Base-by-base conservation (phyloP, 495 filamentous ascomycete genomes). In the Penicillium tannophilum region DNA sequence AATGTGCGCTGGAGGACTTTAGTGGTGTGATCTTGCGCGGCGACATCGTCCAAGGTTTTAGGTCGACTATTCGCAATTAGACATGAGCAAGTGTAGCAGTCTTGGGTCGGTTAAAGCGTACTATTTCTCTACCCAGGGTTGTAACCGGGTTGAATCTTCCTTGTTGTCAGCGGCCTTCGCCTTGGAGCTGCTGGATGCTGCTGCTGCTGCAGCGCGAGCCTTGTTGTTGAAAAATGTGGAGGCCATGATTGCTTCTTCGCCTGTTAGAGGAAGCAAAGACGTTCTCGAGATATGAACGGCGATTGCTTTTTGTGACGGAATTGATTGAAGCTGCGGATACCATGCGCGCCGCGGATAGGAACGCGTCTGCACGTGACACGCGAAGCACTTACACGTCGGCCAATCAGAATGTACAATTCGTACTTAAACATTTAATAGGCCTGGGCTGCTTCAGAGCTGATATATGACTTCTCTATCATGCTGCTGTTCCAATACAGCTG, bases 111-210 rank as follows among this genome's bases (percentile, higher is more conserved):
- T 26, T 17, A 14, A 30, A 6, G 67, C 86, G 60, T 84, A 97
- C 95, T 98, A 98, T 91, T 99, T 99, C 80, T 98, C 95, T 53
- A 98, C 93, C 94, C 94, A 99, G 60, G 94, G 94, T 66, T 97
- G 93, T 35, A 87, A 77, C 61, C 85, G 82, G 35, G 76, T 79
- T 20, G 76, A 82, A 59, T 90, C 85, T 67, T 88, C 90, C 62
- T 82, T 81, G 72, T 71, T 62, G 81, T 82, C 63, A 70, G 73
- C 82, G 86, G 59, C 81, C 69, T 78, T 81, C 60, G 67, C 71
- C 72, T 72, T 80, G 35, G 76, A 76, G 64, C 66, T 72, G 63
- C 73, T 68, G 44, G 79, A 75, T 59, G 79, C 68, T 6, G 87
- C 86, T 24, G 84, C 90, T 2, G 90, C 91, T 8, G 89, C 92